Percentiles rank a stretch among this genome's conserved stretches.
These are phyloP conservation scores for Zygoascus tannicola DNA, from an alignment of 805 yeast species.

Conservation along the genomic window DNA sequence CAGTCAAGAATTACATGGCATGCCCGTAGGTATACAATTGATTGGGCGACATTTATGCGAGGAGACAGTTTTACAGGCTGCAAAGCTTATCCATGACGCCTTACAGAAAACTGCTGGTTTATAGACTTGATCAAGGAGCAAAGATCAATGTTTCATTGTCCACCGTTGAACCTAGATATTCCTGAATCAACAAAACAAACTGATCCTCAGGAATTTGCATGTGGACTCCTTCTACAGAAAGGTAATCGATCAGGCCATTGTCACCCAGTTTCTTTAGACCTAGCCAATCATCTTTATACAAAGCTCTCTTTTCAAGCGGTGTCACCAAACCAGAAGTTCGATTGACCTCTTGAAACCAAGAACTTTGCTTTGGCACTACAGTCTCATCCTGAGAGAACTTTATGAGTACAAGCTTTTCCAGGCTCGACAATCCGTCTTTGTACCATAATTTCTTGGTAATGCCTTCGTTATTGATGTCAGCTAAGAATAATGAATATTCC, in stretches of 20 bases:
- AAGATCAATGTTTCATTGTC: too few relatives aligned
- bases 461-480: slow-evolving; percentile 58
- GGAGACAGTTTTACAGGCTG: slow-evolving; percentile 38
- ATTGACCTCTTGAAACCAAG: slow-evolving; percentile 51
- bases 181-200: slow-evolving; percentile 22
- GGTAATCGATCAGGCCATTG: slow-evolving; percentile 46
- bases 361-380: slow-evolving; percentile 61
- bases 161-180: slow-evolving; percentile 1
- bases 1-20: neutral
- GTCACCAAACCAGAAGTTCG: slow-evolving; percentile 33
- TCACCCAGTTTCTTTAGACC: slow-evolving; percentile 48
- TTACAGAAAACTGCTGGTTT: too few relatives aligned
- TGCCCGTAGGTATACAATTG: slow-evolving; percentile 50
- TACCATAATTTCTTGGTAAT: slow-evolving; percentile 32
- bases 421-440: slow-evolving; percentile 32
- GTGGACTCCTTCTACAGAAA: slow-evolving; percentile 48
- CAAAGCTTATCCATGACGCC: neutral
- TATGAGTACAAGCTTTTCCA: slow-evolving; percentile 51
- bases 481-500: slow-evolving; percentile 48
- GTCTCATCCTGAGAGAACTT: slow-evolving; percentile 56
- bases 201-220: slow-evolving; percentile 53
- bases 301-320: slow-evolving; percentile 39
- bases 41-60: slow-evolving; percentile 48
- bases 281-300: slow-evolving; percentile 46
- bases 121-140: too few relatives aligned